These are phyloP conservation scores for Termitomyces sp. DNA, from an alignment of 768 basidiomycete species.

Conservation along the genomic window DNA sequence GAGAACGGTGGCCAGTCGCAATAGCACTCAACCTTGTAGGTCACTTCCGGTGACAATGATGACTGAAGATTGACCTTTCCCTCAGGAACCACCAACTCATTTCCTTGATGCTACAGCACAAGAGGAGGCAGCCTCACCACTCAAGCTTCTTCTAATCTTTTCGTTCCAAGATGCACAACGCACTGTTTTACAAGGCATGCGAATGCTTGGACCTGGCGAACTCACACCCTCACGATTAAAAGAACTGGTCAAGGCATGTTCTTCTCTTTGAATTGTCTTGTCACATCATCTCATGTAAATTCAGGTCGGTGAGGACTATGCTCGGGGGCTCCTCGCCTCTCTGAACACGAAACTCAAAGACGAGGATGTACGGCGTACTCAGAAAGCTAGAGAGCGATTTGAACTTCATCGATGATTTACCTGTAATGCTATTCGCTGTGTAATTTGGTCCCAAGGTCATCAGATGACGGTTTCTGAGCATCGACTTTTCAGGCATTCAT, in stretches of 20 bases:
- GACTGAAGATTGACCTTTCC: neutral
- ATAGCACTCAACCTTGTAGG: slow-evolving; percentile 74
- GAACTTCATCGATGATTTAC: slow-evolving; percentile 18
- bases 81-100: slow-evolving; percentile 50
- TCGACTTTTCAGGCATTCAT: neutral
- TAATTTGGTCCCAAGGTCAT: neutral
- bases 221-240: slow-evolving; percentile 41
- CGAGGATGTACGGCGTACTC: slow-evolving; percentile 53
- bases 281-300: neutral
- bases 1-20: slow-evolving; percentile 69
- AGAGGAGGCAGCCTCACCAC: slow-evolving; percentile 66
- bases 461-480: neutral
- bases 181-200: slow-evolving; percentile 54
- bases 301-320: slow-evolving; percentile 65
- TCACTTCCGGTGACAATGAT: slow-evolving; percentile 4
- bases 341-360: slow-evolving; percentile 62
- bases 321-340: slow-evolving; percentile 46
- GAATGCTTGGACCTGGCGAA: slow-evolving; percentile 59
- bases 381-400: slow-evolving; percentile 56
- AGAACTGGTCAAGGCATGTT: slow-evolving; percentile 48
- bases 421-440: neutral
- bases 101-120: slow-evolving; percentile 69
- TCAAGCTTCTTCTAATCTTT: slow-evolving; percentile 57
- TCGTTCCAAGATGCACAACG: slow-evolving; percentile 41
- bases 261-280: neutral